Base-by-base conservation (phyloP, 1,284 basidiomycete genomes). In the Lentinula novae-zelandiae region DNA sequence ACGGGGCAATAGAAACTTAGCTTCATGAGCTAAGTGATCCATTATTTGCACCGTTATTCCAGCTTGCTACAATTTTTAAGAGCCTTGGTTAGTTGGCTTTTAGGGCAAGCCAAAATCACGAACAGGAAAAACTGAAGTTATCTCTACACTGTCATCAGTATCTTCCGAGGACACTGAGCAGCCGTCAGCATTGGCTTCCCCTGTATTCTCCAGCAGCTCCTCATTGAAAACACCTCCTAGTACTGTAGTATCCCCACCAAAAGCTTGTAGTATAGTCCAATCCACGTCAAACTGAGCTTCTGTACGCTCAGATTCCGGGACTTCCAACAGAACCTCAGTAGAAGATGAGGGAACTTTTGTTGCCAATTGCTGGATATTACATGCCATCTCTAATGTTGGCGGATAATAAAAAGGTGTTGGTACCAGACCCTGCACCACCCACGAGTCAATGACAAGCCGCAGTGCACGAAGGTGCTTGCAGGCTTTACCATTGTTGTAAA, bases 381-480 rank as follows among this genome's bases (percentile, higher is more conserved):
- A 17, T n/a, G 56, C 56, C 17, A 3, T 17, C 5, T n/a, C 5
- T 2, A 57, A 8, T 9, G 44, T 31, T 15, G 56, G 27, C 22
- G 44, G 56, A 20, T 57, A 57, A 22, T 6, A 13, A 2, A 57
- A 57, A 27, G 27, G 27, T 1, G 9, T 10, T 0, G 12, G 10
- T 15, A 4, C 7, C 1, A 8, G 6, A 31, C 44, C 31, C 5
- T 17, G 17, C 17, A 33, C 8, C n/a, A 34, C 8, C 42, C 40
- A 46, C 6, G 3, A 5, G 34, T 57, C 31, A 31, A 57, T 4
- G 3, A 31, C 5, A 1, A 57, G 33, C 2, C 38, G 49, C 8
- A 57, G 44, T 5, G 72, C 71, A 6, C 70, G 64, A 1, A 74
- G 48, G 55, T 73, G 71, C 53, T 73, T 74, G 65, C 72, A 73